These are phyloP conservation scores for Hura crepitans DNA, from an alignment of 441 rosid genomes.

Conservation along the genomic window DNA sequence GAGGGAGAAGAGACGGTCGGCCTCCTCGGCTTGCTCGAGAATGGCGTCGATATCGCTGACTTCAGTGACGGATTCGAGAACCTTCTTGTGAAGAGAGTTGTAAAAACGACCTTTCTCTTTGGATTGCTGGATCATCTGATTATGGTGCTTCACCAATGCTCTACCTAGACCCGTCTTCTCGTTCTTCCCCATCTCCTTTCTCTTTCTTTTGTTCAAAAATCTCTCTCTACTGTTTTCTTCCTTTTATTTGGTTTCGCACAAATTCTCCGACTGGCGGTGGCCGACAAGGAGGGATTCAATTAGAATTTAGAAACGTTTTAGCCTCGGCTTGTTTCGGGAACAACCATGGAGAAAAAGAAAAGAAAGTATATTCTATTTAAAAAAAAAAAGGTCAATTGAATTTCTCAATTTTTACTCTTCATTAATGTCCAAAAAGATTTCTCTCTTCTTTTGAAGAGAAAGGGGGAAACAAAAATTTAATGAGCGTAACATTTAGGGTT, in stretches of 20 bases:
- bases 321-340: no score
- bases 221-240: background rate
- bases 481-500: no score
- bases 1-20: constrained; percentile 41
- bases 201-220: background rate
- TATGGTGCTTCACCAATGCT: constrained; percentile 82
- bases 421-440: no score
- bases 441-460: no score
- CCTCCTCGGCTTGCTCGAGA: constrained; percentile 68
- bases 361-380: no score
- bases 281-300: background rate
- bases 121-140: constrained; percentile 68
- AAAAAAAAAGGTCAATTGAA: no score
- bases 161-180: constrained; percentile 75
- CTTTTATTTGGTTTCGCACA: background rate
- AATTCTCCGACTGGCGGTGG: background rate
- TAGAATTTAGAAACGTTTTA: background rate
- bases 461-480: no score
- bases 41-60: constrained; percentile 76
- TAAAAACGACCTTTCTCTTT: constrained; percentile 69
- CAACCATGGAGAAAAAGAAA: no score
- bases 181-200: constrained; percentile 60
- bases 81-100: constrained; percentile 58
- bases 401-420: no score
- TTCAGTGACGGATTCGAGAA: constrained; percentile 77